Evolutionary conservation across 306 rosid genomes (phyloP), one percentile per base, ranked within the genome.

Genomic region (Trifolium fragiferum): DNA sequence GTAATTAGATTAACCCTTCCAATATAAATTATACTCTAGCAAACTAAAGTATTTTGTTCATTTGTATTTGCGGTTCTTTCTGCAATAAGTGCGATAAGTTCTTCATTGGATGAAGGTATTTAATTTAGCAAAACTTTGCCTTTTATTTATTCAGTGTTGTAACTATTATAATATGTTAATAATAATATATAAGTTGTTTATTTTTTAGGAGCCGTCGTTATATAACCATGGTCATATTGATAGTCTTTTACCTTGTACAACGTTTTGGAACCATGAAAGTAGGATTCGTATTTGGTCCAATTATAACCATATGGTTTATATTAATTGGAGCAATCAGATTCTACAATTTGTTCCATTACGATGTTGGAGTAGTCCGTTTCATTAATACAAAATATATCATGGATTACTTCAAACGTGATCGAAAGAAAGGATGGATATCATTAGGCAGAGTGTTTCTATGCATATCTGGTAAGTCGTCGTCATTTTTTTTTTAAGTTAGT

Each of bases 361-460:
- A 83, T 2, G 3, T 32, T 66, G 83, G 84, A 64, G 84, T 76
- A 18, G 37, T 83, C 4, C 16, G 73, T 2, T 79, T 82, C 35
- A 23, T 80, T n/a, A 76, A 80, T 76, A 82, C 82, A 59, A 76
- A 58, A 10, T 83, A 76, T 9, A 83, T 79, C 30, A 2, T 59
- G 18, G 79, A 79, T 15, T 83, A 59, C 54, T 79, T 83, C 59
- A 63, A 59, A 64, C 68, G 82, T 5, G 76, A 83, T 10, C 79
- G 81, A 0, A 83, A 83, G 20, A 8, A 76, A n/a, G 84, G 47
- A 7, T 83, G 87, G 81, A 9, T 83, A 2, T 75, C 86, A 8
- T 66, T 83, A 30, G 79, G 86, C 47, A 84, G 84, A 13, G 74
- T 72, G 7, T 67, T 83, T 19, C 33, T 80, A 9, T 83, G 77